phyloP scores from a whole-genome alignment of 2,329 filamentous ascomycete genomes.

The Penicillium sp. region DNA sequence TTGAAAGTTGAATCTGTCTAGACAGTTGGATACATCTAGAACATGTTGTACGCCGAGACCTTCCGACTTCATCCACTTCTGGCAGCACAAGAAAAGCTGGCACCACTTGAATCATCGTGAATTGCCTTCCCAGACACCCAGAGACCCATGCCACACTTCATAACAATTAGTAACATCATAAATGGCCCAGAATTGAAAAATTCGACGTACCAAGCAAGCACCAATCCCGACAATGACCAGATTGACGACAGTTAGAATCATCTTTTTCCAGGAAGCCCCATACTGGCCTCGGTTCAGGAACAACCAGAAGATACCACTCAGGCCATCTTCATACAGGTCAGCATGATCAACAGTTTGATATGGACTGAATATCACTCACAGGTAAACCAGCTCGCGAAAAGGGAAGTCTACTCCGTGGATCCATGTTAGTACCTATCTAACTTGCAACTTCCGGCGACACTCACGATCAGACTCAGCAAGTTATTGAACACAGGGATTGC shows the following conservation, averaged over 20 bases:
- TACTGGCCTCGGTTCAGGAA: slow-evolving; percentile 12
- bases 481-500: slow-evolving; percentile 66
- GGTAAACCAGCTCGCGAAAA: slow-evolving; percentile 66
- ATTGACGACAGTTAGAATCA: slow-evolving; percentile 5
- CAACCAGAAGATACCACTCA: slow-evolving; percentile 15
- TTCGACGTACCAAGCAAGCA: slow-evolving; percentile 8
- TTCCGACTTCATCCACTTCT: neutral
- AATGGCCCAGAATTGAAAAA: rapidly evolving
- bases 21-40: neutral
- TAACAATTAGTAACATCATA: neutral
- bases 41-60: neutral
- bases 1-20: neutral
- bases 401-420: slow-evolving; percentile 38
- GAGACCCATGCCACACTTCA: slow-evolving; percentile 15
- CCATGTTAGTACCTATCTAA: neutral
- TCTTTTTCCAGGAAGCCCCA: slow-evolving; percentile 6
- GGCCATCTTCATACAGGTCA: slow-evolving; percentile 5
- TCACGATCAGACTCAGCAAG: slow-evolving; percentile 57
- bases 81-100: slow-evolving; percentile 13
- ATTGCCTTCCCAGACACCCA: slow-evolving; percentile 18
- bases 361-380: slow-evolving; percentile 18
- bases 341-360: neutral
- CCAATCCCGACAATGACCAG: slow-evolving; percentile 9
- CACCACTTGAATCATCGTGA: slow-evolving; percentile 7
- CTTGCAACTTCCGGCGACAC: neutral